phyloP scores from a whole-genome alignment of 1,284 basidiomycete genomes.

The Papiliotrema laurentii region DNA sequence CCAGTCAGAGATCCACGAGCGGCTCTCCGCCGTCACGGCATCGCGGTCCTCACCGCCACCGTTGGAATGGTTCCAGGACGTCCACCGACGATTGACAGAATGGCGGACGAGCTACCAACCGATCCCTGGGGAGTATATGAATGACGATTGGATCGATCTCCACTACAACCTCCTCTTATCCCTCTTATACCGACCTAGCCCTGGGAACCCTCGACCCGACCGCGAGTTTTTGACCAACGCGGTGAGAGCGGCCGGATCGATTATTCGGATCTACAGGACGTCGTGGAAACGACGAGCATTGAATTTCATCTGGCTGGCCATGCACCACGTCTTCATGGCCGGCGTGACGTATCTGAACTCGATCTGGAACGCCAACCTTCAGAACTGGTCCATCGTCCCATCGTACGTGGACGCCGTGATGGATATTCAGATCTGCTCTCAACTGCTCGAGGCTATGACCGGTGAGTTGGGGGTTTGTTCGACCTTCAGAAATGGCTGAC shows the following conservation, averaged over 20 bases:
- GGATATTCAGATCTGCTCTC: background rate
- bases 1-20: background rate
- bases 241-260: background rate
- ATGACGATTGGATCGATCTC: background rate
- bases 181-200: background rate
- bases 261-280: background rate
- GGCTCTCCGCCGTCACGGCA: background rate
- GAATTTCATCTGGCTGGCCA: background rate
- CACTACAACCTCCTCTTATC: background rate
- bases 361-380: background rate
- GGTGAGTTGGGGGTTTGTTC: background rate
- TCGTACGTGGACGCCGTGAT: background rate
- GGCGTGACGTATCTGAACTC: slow-evolving; percentile 1
- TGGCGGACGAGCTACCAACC: background rate
- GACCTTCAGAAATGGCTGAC: background rate
- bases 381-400: background rate
- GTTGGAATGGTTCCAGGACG: background rate
- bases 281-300: background rate
- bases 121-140: background rate
- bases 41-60: background rate
- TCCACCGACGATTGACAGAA: background rate
- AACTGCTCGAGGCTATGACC: background rate
- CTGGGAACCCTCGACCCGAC: background rate
- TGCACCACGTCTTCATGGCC: background rate
- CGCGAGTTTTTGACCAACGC: background rate